Conservation (phyloP, 352 stramenopile genomes). For the Blastocystis sp. region DNA sequence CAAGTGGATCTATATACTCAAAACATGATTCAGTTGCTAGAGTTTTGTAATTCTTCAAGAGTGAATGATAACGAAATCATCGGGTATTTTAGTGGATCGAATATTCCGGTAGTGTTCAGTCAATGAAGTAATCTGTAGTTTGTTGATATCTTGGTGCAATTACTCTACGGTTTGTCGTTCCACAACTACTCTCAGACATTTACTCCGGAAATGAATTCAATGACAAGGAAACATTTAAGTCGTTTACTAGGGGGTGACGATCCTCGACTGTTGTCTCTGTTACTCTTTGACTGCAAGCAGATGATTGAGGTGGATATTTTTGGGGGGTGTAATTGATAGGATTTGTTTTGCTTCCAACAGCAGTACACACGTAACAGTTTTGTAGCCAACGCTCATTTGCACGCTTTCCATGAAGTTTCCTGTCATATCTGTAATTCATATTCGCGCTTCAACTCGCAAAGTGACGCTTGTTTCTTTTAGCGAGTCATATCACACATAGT, state of each 20-base stretch:
- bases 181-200: neutral
- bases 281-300: neutral
- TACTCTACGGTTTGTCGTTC: slow-evolving; percentile 50
- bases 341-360: neutral
- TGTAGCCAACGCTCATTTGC: neutral
- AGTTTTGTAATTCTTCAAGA: neutral
- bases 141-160: slow-evolving; percentile 41
- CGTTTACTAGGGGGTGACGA: neutral
- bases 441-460: slow-evolving; percentile 3
- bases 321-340: neutral
- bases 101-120: neutral
- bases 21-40: slow-evolving; percentile 21
- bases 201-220: neutral
- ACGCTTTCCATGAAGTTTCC: neutral
- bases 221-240: neutral
- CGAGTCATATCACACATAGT: neutral
- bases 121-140: neutral
- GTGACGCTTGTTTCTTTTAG: neutral
- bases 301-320: neutral
- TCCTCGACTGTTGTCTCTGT: neutral
- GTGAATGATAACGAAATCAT: slow-evolving; percentile 4
- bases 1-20: neutral
- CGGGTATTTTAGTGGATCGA: neutral
- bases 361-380: neutral
- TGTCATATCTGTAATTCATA: slow-evolving; percentile 26